These are phyloP conservation scores for Kandelia obovata DNA, from an alignment of 345 rosid genomes.

Conservation along the genomic window DNA sequence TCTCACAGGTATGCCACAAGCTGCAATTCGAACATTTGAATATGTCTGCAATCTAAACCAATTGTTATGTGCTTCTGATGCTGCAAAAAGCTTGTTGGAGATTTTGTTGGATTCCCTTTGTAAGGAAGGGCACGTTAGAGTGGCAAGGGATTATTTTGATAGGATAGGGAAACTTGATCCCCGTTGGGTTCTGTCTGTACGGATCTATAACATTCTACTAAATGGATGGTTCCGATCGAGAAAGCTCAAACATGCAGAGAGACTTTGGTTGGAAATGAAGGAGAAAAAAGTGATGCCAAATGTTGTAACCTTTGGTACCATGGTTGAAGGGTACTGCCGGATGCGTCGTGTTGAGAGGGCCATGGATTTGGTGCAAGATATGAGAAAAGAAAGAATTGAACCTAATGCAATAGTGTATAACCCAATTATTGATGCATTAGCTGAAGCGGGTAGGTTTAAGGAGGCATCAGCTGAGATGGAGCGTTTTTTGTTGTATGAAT, in stretches of 20 bases:
- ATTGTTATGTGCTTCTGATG: conserved; percentile 28
- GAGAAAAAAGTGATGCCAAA: conserved; percentile 47
- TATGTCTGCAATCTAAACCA: conserved; percentile 42
- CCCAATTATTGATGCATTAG: conserved; percentile 75
- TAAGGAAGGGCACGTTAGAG: conserved; percentile 69
- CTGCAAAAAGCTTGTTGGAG: conserved; percentile 45
- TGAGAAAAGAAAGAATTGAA: conserved; percentile 61
- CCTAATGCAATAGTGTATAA: conserved; percentile 58
- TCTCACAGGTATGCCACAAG: conserved; percentile 53
- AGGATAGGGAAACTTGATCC: conserved; percentile 29
- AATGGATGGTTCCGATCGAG: conserved; percentile 85
- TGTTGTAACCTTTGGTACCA: conserved; percentile 72
- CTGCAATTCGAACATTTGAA: conserved; percentile 69
- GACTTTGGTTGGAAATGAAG: conserved; percentile 65
- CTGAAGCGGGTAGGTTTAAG: conserved; percentile 63
- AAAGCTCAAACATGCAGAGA: conserved; percentile 65
- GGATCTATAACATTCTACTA: conserved; percentile 58
- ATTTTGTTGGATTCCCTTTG: conserved; percentile 76
- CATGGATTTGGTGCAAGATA: conserved; percentile 54
- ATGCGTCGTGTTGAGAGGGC: conserved; percentile 66
- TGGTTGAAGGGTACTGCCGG: conserved; percentile 76
- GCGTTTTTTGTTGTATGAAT: conserved; percentile 51
- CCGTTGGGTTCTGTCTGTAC: conserved; percentile 54
- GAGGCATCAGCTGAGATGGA: conserved; percentile 73
- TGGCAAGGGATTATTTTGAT: conserved; percentile 48